Evolutionary conservation across 495 filamentous ascomycete genomes (phyloP), one percentile per base, ranked within the genome.

Genomic region (Lineolata rhizophorae): DNA sequence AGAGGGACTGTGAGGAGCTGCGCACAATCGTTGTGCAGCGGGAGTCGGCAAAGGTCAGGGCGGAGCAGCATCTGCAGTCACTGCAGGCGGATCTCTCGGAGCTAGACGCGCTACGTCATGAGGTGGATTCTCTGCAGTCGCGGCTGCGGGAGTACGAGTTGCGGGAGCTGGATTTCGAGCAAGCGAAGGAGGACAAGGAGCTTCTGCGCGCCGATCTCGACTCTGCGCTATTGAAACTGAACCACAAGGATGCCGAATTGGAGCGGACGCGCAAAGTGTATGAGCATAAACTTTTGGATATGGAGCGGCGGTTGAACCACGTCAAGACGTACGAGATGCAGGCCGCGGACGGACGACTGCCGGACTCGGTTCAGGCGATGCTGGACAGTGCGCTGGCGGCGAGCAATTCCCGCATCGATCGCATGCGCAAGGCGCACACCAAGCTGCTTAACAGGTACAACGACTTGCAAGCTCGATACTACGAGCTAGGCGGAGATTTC

Each of bases 11-110:
- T 18, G 62, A 66, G 3, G 54, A 56, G 13, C 49, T 78, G 20
- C 59, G 60, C n/a, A 52, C 54, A 26, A 46, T 77, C 3, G 54
- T 79, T 1, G 58, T 64, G 11, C 60, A 66, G 30, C 64, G 57
- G 5, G 75, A 81, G 47, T 55, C 62, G 3, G 62, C 64, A 37
- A 67, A 71, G 37, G 43, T 75, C 27, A 44, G 50, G 26, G 54
- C 63, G 21, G 57, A 65, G 31, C 70, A 77, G 37, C 62, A 61
- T 27, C 55, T 76, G 26, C 55, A 65, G 32, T 57, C 66, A 15
- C 47, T 69, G 6, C 60, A 75, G 36, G 54, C 59, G 29, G 62
- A 62, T 31, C 55, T 70, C 11, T 59, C 66, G 38, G 63, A 75
- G 39, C 48, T 78, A 24, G 62, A 70, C 42, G 56, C 56, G 20